These are phyloP conservation scores for Cercospora janseana DNA, from an alignment of 2,329 filamentous ascomycete genomes.

Conservation along the genomic window DNA sequence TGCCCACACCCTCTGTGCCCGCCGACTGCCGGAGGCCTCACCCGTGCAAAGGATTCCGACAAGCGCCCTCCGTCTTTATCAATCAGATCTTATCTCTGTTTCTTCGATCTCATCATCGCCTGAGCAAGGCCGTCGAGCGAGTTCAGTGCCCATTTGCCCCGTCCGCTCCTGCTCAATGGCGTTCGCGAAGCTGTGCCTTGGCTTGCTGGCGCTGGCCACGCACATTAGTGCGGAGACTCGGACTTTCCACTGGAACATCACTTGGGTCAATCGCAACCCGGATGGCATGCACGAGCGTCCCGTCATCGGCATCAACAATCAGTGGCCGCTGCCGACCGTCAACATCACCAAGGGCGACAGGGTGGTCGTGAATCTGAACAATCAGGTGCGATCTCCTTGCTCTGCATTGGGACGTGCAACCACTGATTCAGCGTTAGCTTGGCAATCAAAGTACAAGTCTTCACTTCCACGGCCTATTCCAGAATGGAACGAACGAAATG, in stretches of 20 bases:
- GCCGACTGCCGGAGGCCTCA: constrained; percentile 4
- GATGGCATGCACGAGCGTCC: constrained; percentile 52
- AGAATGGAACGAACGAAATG: constrained; percentile 72
- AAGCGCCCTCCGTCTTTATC: constrained; percentile 10
- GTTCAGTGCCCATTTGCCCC: background rate
- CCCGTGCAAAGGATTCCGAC: no score
- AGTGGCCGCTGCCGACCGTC: constrained; percentile 71
- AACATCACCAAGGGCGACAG: constrained; percentile 72
- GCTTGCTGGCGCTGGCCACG: constrained; percentile 15
- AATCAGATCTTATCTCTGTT: constrained; percentile 13
- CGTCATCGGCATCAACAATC: constrained; percentile 67
- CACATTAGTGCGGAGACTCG: constrained; percentile 22
- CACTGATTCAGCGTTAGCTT: constrained; percentile 40
- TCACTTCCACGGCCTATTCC: constrained; percentile 76
- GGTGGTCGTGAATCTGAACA: constrained; percentile 66
- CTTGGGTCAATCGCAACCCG: constrained; percentile 55
- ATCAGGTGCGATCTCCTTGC: constrained; percentile 44
- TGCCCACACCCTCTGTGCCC: constrained; percentile 1
- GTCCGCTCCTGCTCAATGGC: constrained; percentile 4
- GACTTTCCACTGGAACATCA: constrained; percentile 42
- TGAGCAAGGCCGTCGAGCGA: background rate
- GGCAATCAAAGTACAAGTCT: constrained; percentile 63
- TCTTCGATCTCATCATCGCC: background rate
- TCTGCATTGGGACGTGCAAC: background rate
- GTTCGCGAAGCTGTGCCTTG: background rate